Conservation (phyloP, 1,284 basidiomycete species). For the Omphalotus olearius region DNA sequence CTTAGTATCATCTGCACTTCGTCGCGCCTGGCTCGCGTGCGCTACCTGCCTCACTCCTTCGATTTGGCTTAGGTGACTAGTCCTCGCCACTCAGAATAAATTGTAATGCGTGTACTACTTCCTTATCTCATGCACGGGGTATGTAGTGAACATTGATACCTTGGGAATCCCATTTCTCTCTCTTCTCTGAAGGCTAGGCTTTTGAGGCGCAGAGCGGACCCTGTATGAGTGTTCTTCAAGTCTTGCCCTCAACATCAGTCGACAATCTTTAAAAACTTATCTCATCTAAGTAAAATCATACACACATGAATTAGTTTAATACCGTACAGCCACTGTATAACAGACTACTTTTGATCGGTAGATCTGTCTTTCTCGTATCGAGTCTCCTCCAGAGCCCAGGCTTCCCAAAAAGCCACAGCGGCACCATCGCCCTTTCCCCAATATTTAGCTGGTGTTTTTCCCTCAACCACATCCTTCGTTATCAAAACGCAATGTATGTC, state of each 20-base stretch:
- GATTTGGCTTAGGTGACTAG: no score
- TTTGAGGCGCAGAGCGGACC: no score
- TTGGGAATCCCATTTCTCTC: background rate
- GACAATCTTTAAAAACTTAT: no score
- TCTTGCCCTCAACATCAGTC: no score
- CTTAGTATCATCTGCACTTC: conserved; percentile 6
- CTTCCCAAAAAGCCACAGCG: conserved; percentile 37
- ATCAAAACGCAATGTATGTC: conserved; percentile 43
- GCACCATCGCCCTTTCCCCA: conserved; percentile 39
- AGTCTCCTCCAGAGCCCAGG: conserved; percentile 43
- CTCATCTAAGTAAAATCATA: background rate
- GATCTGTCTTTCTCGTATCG: conserved; percentile 16
- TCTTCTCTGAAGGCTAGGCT: background rate
- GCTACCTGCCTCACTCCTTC: background rate
- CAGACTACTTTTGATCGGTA: background rate
- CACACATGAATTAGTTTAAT: background rate
- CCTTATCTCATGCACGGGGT: no score
- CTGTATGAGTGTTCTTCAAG: no score
- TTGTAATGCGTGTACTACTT: no score
- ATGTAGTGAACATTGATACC: no score
- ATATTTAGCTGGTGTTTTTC: conserved; percentile 34
- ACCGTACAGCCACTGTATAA: conserved; percentile 18
- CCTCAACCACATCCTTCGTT: conserved; percentile 39
- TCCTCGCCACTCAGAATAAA: no score
- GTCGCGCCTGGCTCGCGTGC: background rate